Percentiles rank a stretch among this genome's conserved stretches.
These are phyloP conservation scores for Leptomonas seymouri DNA, from an alignment of 208 protist species.

Conservation along the genomic window DNA sequence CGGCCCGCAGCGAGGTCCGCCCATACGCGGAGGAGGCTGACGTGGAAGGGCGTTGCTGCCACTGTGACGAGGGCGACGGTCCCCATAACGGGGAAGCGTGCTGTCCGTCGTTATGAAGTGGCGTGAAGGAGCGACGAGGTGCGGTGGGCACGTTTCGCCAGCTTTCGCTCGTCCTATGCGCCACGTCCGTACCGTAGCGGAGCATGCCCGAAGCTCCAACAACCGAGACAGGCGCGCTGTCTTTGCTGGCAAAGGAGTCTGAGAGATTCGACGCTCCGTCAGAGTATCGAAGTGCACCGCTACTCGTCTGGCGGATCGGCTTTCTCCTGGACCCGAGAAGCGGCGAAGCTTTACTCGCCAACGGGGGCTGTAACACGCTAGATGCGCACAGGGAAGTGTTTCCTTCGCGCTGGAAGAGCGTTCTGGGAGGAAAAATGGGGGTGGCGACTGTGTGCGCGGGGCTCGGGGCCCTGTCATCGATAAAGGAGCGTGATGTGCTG, in stretches of 20 bases:
- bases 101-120: background rate
- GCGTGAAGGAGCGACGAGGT: background rate
- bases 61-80: background rate
- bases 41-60: background rate
- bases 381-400: background rate
- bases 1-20: background rate
- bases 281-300: background rate
- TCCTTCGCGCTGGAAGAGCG: background rate
- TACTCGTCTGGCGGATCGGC: background rate
- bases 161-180: background rate
- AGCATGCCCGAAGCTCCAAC: background rate
- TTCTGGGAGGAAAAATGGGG: background rate
- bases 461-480: background rate
- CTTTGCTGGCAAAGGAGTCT: background rate
- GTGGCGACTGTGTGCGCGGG: background rate
- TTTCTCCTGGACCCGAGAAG: background rate
- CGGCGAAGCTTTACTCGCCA: background rate
- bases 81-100: background rate
- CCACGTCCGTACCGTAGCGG: slow-evolving; percentile 7
- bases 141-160: background rate
- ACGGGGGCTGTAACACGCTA: background rate
- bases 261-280: background rate
- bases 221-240: background rate
- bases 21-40: background rate
- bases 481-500: slow-evolving; percentile 1